These are phyloP conservation scores for Neofusicoccum umdonicola DNA, from an alignment of 2,329 filamentous ascomycete species.

Conservation along the genomic window DNA sequence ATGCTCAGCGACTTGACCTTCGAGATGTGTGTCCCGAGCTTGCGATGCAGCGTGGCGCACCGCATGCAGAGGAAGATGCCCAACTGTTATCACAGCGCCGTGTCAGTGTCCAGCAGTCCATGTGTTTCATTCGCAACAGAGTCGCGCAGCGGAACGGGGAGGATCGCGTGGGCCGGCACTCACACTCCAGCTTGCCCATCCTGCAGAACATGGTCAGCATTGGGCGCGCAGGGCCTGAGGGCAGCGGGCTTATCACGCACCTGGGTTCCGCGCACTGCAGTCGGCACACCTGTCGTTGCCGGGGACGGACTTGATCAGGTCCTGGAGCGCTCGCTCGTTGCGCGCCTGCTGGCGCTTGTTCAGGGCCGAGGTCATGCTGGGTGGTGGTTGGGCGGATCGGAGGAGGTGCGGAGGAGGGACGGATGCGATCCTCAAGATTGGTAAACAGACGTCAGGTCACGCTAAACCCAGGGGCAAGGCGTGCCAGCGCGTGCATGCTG, in stretches of 20 bases:
- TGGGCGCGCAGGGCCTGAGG: slow-evolving; percentile 5
- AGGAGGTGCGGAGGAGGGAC: slow-evolving; percentile 12
- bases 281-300: slow-evolving; percentile 95
- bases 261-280: slow-evolving; percentile 87
- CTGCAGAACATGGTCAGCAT: slow-evolving; percentile 44
- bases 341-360: slow-evolving; percentile 98
- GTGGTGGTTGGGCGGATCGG: slow-evolving; percentile 12
- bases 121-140: neutral
- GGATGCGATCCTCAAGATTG: slow-evolving; percentile 15
- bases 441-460: slow-evolving; percentile 16
- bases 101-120: slow-evolving; percentile 4
- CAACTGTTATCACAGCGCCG: slow-evolving; percentile 54
- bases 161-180: slow-evolving; percentile 36
- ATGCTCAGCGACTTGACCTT: slow-evolving; percentile 99
- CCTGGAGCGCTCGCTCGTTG: slow-evolving; percentile 88
- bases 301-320: slow-evolving; percentile 77
- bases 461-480: slow-evolving; percentile 11
- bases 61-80: slow-evolving; percentile 97
- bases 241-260: slow-evolving; percentile 50
- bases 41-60: slow-evolving; percentile 91
- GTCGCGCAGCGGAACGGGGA: neutral
- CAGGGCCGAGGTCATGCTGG: slow-evolving; percentile 66
- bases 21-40: slow-evolving; percentile 94
- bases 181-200: slow-evolving; percentile 97
- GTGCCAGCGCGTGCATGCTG: slow-evolving; percentile 18